These are phyloP conservation scores for Cryptosporidium parvum DNA, from an alignment of 169 alveolate genomes.

Conservation along the genomic window DNA sequence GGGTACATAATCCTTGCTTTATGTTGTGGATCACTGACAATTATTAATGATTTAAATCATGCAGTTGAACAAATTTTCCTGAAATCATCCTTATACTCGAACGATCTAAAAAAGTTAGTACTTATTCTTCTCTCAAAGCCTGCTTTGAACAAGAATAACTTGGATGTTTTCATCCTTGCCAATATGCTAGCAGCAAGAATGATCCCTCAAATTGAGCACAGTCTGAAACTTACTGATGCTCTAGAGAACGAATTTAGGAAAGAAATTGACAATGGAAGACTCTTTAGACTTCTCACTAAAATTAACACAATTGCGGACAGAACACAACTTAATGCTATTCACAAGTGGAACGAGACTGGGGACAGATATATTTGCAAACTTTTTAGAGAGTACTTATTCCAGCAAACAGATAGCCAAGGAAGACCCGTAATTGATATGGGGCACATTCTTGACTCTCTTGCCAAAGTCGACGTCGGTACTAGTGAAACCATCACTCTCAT, in stretches of 20 bases:
- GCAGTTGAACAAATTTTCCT: constrained; percentile 71
- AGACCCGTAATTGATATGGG: constrained; percentile 75
- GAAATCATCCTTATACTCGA: constrained; percentile 59
- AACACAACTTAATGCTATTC: constrained; percentile 67
- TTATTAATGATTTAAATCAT: constrained; percentile 61
- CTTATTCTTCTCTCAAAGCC: constrained; percentile 67
- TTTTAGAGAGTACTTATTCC: constrained; percentile 68
- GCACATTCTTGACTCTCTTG: constrained; percentile 64
- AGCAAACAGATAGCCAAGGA: constrained; percentile 72
- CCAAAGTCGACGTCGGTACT: constrained; percentile 73
- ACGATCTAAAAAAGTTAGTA: constrained; percentile 63
- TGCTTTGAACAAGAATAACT: constrained; percentile 60
- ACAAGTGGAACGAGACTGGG: constrained; percentile 75
- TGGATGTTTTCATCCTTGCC: constrained; percentile 69
- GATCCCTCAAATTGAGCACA: constrained; percentile 76
- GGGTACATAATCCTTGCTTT: constrained; percentile 63
- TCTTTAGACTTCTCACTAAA: constrained; percentile 56
- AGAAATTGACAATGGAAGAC: constrained; percentile 73
- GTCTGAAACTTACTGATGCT: constrained; percentile 69
- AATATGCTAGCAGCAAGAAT: constrained; percentile 75
- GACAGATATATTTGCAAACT: constrained; percentile 67
- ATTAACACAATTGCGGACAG: constrained; percentile 74
- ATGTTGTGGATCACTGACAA: constrained; percentile 70
- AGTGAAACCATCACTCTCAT: constrained; percentile 70
- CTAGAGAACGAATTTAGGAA: constrained; percentile 67